Evolutionary conservation across 2,329 filamentous ascomycete species (phyloP).

Genomic region (Colletotrichum gigasporum): DNA sequence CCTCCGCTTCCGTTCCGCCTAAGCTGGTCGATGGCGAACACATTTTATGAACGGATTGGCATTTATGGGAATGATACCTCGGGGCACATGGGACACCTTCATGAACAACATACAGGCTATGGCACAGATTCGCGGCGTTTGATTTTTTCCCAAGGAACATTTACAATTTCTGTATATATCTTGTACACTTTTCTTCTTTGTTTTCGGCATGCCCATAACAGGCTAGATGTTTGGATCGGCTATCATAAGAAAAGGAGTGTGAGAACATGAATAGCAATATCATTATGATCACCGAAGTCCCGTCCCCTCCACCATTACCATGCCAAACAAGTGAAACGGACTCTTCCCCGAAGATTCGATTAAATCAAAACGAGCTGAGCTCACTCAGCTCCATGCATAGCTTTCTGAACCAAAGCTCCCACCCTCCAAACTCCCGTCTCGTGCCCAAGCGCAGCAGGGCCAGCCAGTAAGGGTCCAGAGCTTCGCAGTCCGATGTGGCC

Average conservation of each 20-base stretch:
- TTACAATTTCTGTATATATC: constrained; percentile 26
- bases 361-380: not conserved
- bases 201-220: not conserved
- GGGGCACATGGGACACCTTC: constrained; percentile 8
- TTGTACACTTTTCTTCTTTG: constrained; percentile 12
- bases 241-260: not conserved
- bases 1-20: constrained; percentile 31
- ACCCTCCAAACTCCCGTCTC: not conserved
- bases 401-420: not conserved
- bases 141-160: constrained; percentile 6
- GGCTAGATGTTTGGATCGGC: not conserved
- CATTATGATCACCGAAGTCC: no score
- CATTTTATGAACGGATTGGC: constrained; percentile 18
- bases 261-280: not conserved
- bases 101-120: constrained; percentile 2
- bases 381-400: not conserved
- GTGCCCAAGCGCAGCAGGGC: not conserved
- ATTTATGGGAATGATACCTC: constrained; percentile 30
- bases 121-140: constrained; percentile 14
- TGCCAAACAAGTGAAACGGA: not conserved
- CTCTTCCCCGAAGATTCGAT: not conserved
- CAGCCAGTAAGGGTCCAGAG: not conserved
- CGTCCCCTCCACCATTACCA: no score
- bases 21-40: constrained; percentile 28
- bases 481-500: not conserved